Percentiles rank a stretch among this genome's conserved stretches.
Conservation (phyloP, 768 basidiomycete species). For the Mycena sanguinolenta region DNA sequence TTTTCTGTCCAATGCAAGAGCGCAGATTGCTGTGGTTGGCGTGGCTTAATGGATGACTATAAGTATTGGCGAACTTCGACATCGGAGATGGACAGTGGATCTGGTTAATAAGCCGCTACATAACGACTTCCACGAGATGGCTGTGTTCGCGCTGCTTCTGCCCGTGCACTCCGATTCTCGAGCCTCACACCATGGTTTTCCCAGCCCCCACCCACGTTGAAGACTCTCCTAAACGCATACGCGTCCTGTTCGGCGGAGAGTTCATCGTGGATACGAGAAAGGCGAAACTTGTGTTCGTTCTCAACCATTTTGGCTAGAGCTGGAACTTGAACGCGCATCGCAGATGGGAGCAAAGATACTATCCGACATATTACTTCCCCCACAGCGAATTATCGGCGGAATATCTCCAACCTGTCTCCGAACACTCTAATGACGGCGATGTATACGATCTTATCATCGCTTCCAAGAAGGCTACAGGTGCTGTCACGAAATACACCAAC, state of each 20-base stretch:
- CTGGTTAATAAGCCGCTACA: no score
- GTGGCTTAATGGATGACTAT: no score
- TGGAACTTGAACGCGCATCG: not conserved
- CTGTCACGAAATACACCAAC: conserved; percentile 49
- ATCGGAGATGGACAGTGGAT: no score
- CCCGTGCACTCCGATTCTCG: no score
- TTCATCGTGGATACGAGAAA: conserved; percentile 69
- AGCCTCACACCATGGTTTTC: no score
- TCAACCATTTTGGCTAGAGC: not conserved
- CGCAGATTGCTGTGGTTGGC: no score
- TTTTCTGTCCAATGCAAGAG: no score
- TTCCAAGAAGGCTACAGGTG: conserved; percentile 50
- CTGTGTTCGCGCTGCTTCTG: no score
- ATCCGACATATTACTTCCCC: conserved; percentile 70
- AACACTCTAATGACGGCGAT: conserved; percentile 45
- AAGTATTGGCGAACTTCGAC: no score
- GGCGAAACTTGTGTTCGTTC: conserved; percentile 70
- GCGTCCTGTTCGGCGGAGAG: conserved; percentile 65
- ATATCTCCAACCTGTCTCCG: conserved; percentile 53
- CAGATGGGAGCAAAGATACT: conserved; percentile 71
- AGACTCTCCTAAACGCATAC: conserved; percentile 61
- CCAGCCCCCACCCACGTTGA: conserved; percentile 55
- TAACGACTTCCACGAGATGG: no score
- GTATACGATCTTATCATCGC: conserved; percentile 59
- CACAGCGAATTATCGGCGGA: conserved; percentile 58